Evolutionary conservation across 2,329 filamentous ascomycete species (phyloP).

Genomic region (Microdochium trichocladiopsis): DNA sequence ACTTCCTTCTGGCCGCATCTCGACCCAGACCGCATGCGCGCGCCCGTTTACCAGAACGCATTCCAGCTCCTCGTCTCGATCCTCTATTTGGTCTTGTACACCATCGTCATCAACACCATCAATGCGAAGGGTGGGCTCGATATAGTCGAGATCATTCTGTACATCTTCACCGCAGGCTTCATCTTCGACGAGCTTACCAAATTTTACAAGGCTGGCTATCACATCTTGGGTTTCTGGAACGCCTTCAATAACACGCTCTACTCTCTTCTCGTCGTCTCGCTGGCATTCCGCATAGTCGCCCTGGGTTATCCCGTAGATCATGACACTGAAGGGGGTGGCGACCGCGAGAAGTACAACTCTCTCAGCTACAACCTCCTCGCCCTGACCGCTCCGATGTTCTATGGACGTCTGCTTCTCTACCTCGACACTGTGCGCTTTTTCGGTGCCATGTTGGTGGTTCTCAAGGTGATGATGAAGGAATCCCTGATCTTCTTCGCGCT

Average conservation of each 20-base stretch:
- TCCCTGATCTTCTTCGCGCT: slow-evolving; percentile 95
- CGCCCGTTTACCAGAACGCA: slow-evolving; percentile 86
- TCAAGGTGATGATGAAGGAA: slow-evolving; percentile 93
- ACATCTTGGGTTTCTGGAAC: slow-evolving; percentile 95
- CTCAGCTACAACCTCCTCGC: slow-evolving; percentile 92
- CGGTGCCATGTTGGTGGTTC: slow-evolving; percentile 92
- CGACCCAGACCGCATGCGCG: slow-evolving; percentile 89
- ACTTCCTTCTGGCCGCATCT: slow-evolving; percentile 74
- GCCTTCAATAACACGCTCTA: slow-evolving; percentile 87
- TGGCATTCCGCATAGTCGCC: slow-evolving; percentile 73
- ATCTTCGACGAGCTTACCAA: slow-evolving; percentile 83
- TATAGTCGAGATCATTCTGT: slow-evolving; percentile 73
- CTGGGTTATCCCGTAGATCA: slow-evolving; percentile 48
- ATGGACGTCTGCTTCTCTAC: slow-evolving; percentile 86
- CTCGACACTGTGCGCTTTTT: slow-evolving; percentile 94
- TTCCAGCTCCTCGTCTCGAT: slow-evolving; percentile 81
- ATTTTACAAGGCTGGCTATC: slow-evolving; percentile 87
- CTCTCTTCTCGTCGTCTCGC: slow-evolving; percentile 66
- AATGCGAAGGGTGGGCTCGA: slow-evolving; percentile 82
- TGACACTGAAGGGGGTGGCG: slow-evolving; percentile 39
- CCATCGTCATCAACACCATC: slow-evolving; percentile 87
- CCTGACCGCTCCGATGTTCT: slow-evolving; percentile 93
- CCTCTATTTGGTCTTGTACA: slow-evolving; percentile 79
- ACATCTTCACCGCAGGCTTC: slow-evolving; percentile 87
- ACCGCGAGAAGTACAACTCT: slow-evolving; percentile 57